These are phyloP conservation scores for Pochonia chlamydosporia DNA, from an alignment of 2,329 filamentous ascomycete species.

Conservation along the genomic window DNA sequence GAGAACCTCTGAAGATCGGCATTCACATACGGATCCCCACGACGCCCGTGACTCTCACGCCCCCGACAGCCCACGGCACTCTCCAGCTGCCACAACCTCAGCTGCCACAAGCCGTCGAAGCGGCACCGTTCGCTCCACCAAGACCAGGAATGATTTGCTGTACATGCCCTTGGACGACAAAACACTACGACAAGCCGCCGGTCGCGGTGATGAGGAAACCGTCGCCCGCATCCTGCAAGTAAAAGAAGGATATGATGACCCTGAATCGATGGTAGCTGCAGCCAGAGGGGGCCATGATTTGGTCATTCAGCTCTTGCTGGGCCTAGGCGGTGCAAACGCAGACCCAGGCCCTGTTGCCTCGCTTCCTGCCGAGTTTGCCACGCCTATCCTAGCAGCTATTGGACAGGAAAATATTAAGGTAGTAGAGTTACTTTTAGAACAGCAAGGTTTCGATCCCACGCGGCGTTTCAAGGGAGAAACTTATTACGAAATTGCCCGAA, in stretches of 20 bases:
- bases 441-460: constrained; percentile 76
- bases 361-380: constrained; percentile 66
- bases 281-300: constrained; percentile 88
- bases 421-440: constrained; percentile 71
- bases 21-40: constrained; percentile 37
- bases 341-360: constrained; percentile 63
- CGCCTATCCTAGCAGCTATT: constrained; percentile 90
- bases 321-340: constrained; percentile 57
- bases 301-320: constrained; percentile 72
- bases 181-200: constrained; percentile 54
- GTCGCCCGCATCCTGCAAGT: constrained; percentile 57
- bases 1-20: constrained; percentile 53
- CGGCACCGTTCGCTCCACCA: constrained; percentile 53
- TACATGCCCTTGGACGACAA: constrained; percentile 61
- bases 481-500: constrained; percentile 82
- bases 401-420: constrained; percentile 83
- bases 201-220: constrained; percentile 55
- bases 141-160: constrained; percentile 58
- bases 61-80: constrained; percentile 53
- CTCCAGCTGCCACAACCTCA: constrained; percentile 37
- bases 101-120: constrained; percentile 39
- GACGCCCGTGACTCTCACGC: constrained; percentile 48
- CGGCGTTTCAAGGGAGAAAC: constrained; percentile 69
- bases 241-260: constrained; percentile 60
- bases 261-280: constrained; percentile 83